Conservation (phyloP, 2,329 filamentous ascomycete genomes). For the Monosporascus sp. region DNA sequence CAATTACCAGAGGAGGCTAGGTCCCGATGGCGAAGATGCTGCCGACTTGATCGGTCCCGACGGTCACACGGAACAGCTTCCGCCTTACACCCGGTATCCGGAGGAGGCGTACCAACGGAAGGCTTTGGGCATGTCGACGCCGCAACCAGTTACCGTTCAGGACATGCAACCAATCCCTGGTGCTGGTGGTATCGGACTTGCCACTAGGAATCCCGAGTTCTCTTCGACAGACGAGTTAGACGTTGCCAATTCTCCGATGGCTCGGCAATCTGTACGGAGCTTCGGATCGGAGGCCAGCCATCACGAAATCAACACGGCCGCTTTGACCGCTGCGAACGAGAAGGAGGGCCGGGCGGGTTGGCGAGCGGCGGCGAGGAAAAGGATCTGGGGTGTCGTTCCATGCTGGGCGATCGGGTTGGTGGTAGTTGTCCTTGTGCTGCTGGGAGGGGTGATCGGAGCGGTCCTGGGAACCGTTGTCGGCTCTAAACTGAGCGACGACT, state of each 20-base stretch:
- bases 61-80: conserved; percentile 84
- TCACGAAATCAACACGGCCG: conserved; percentile 50
- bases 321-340: conserved; percentile 43
- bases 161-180: conserved; percentile 8
- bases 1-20: conserved; percentile 66
- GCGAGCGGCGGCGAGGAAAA: conserved; percentile 48
- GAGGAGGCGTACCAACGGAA: conserved; percentile 63
- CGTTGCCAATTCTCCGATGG: conserved; percentile 34
- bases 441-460: conserved; percentile 52
- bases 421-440: conserved; percentile 41
- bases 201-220: conserved; percentile 58
- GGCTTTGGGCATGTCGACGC: conserved; percentile 27
- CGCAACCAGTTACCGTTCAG: conserved; percentile 7
- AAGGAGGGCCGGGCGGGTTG: conserved; percentile 41
- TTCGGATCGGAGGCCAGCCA: conserved; percentile 46
- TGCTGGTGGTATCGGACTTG: conserved; percentile 52
- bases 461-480: conserved; percentile 46
- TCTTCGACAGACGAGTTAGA: conserved; percentile 52
- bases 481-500: conserved; percentile 18
- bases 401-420: conserved; percentile 56
- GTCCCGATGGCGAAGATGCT: conserved; percentile 78
- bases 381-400: conserved; percentile 54
- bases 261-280: conserved; percentile 48
- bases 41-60: conserved; percentile 82
- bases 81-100: conserved; percentile 86